Conservation (phyloP, 352 stramenopile genomes). For the Phytopythium delawarense region DNA sequence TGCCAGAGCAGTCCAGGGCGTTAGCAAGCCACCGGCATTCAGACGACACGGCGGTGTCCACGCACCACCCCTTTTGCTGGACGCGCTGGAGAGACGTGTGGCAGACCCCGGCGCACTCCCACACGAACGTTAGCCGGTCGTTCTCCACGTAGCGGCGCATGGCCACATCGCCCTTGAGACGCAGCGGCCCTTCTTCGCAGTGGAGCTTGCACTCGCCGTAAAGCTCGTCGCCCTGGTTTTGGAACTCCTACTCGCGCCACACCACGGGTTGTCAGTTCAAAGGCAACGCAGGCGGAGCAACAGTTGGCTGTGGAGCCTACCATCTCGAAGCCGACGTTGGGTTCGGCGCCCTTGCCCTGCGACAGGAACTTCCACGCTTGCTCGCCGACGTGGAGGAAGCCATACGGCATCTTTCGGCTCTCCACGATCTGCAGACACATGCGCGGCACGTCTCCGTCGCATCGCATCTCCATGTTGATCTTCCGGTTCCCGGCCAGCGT, state of each 20-base stretch:
- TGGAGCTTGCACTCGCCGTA: slow-evolving; percentile 42
- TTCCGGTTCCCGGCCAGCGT: slow-evolving; percentile 22
- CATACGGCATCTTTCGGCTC: slow-evolving; percentile 28
- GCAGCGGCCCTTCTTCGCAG: slow-evolving; percentile 21
- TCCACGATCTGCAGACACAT: slow-evolving; percentile 48
- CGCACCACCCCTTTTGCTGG: slow-evolving; percentile 49
- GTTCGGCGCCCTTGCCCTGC: slow-evolving; percentile 11
- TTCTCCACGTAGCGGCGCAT: slow-evolving; percentile 39
- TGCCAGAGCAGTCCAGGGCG: slow-evolving; percentile 5
- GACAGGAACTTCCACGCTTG: slow-evolving; percentile 34
- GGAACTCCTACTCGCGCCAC: slow-evolving; percentile 22
- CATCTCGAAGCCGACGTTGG: slow-evolving; percentile 23
- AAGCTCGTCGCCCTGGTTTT: slow-evolving; percentile 36
- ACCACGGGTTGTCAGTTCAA: background rate
- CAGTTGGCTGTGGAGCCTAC: slow-evolving; percentile 12
- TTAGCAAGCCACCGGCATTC: background rate
- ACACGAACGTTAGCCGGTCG: slow-evolving; percentile 42
- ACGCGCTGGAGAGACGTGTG: slow-evolving; percentile 26
- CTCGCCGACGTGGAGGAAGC: slow-evolving; percentile 22
- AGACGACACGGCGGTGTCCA: background rate
- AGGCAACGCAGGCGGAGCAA: slow-evolving; percentile 2
- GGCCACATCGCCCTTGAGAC: slow-evolving; percentile 36
- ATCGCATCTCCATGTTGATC: slow-evolving; percentile 45
- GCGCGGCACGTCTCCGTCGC: slow-evolving; percentile 20
- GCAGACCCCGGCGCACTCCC: slow-evolving; percentile 36